Conservation (phyloP, 345 rosid genomes). For the Citropsis articulata region DNA sequence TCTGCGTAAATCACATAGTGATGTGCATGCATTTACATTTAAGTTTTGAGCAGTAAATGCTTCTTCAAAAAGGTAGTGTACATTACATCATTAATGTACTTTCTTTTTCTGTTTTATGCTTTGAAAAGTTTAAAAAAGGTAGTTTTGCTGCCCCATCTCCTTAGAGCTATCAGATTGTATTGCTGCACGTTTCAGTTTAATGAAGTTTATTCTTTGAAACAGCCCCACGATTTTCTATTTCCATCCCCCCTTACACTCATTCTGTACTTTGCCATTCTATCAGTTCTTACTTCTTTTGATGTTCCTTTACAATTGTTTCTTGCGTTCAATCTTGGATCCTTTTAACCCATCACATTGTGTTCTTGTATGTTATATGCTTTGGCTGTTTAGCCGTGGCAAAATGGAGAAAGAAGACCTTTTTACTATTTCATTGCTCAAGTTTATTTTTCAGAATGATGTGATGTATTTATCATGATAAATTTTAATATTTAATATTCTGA, state of each 20-base stretch:
- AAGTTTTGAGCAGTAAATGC: neutral
- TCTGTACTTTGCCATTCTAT: neutral
- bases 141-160: neutral
- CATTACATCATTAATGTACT: neutral
- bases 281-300: neutral
- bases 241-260: neutral
- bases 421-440: neutral
- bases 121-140: neutral
- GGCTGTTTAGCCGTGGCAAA: neutral
- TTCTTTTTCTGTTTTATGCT: neutral
- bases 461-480: neutral
- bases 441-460: neutral
- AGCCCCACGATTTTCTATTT: neutral
- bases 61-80: neutral
- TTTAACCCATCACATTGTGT: neutral
- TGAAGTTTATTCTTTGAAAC: neutral
- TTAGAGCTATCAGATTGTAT: neutral
- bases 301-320: neutral
- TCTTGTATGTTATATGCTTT: neutral
- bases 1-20: neutral
- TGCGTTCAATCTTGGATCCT: neutral
- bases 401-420: neutral
- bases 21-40: neutral
- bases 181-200: neutral
- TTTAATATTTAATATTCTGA: slow-evolving; percentile 11